Percentiles rank a stretch among this genome's conserved stretches.
Evolutionary conservation across 1,139 yeast genomes (phyloP).

Genomic region (Kluyveromyces sp.): DNA sequence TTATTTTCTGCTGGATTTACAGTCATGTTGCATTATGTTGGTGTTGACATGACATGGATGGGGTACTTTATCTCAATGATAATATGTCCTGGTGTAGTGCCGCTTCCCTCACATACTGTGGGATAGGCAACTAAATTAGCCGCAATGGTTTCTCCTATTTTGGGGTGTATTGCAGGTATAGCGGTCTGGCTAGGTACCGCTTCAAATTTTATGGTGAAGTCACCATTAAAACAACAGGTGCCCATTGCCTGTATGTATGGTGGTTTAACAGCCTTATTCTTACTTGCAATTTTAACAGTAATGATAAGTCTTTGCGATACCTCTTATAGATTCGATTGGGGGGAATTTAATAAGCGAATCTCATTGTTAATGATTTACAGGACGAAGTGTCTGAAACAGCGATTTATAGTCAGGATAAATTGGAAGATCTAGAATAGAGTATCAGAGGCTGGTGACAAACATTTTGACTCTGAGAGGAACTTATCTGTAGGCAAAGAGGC

Average conservation of each 20-base stretch:
- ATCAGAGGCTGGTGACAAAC: conserved; percentile 21
- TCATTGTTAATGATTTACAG: neutral
- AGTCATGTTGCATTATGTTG: conserved; percentile 48
- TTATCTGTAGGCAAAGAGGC: neutral
- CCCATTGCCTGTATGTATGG: conserved; percentile 18
- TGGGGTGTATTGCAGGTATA: conserved; percentile 22
- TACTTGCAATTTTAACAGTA: neutral
- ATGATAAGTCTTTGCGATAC: neutral
- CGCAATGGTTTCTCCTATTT: neutral
- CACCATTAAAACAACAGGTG: conserved; percentile 35
- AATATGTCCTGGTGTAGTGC: conserved; percentile 32
- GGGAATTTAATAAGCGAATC: neutral
- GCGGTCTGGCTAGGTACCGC: conserved; percentile 32
- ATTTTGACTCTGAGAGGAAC: conserved; percentile 26
- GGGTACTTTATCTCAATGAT: conserved; percentile 27
- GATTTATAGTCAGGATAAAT: neutral
- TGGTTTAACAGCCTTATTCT: neutral
- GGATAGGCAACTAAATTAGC: conserved; percentile 29
- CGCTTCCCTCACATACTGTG: conserved; percentile 29
- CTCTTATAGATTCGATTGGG: conserved; percentile 13
- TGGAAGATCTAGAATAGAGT: conserved; percentile 23
- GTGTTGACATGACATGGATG: conserved; percentile 34
- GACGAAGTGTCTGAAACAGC: neutral
- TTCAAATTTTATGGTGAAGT: conserved; percentile 33
- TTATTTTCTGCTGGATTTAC: conserved; percentile 48